phyloP scores from a whole-genome alignment of 352 stramenopile species.

The Phytophthora nicotianae region DNA sequence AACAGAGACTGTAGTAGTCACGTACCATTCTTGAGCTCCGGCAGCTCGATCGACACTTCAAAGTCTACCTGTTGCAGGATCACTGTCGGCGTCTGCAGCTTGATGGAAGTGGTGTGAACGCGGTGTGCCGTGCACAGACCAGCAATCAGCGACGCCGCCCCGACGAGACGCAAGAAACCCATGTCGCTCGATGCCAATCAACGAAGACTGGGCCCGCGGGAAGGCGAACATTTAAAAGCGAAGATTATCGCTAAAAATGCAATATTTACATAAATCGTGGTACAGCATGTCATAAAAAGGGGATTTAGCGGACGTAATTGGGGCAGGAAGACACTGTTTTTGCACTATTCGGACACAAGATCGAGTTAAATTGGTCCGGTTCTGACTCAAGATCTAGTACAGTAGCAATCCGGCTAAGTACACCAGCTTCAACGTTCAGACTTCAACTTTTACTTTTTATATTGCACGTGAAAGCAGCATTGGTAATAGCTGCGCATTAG shows the following conservation, averaged over 20 bases:
- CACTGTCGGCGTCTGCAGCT: conserved; percentile 56
- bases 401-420: conserved; percentile 15
- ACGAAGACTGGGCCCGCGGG: not conserved
- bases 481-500: conserved; percentile 14
- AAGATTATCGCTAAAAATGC: no score
- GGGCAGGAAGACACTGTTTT: no score
- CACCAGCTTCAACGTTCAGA: conserved; percentile 16
- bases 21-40: conserved; percentile 77
- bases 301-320: no score
- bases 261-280: no score
- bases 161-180: conserved; percentile 18
- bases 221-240: no score
- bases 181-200: conserved; percentile 26
- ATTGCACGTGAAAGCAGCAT: not conserved
- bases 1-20: conserved; percentile 1
- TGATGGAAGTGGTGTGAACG: conserved; percentile 14
- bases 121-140: conserved; percentile 12
- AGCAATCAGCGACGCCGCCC: conserved; percentile 1
- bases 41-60: conserved; percentile 63
- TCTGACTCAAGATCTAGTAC: not conserved
- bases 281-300: no score
- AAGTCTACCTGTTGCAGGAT: conserved; percentile 79
- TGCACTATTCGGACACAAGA: no score
- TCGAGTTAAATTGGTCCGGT: no score
- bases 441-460: conserved; percentile 10